Conservation (phyloP, 495 filamentous ascomycete genomes). For the Terfezia claveryi region DNA sequence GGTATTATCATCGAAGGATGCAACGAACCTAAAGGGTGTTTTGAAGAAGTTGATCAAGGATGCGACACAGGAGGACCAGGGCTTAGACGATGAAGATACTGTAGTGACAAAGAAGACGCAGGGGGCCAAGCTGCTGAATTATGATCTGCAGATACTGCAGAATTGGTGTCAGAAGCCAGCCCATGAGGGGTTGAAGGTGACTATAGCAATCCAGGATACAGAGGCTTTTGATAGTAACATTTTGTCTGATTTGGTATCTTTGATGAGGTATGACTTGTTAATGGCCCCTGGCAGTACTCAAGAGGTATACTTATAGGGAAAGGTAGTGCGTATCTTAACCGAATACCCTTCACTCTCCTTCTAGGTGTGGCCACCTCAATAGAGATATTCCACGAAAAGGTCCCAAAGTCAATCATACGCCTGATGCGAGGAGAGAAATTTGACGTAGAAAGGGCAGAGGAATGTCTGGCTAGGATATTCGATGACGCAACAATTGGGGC, state of each 20-base stretch:
- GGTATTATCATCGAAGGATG: conserved; percentile 54
- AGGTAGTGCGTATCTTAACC: conserved; percentile 59
- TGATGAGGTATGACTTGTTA: conserved; percentile 41
- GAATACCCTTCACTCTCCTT: conserved; percentile 72
- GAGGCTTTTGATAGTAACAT: conserved; percentile 75
- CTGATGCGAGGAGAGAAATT: conserved; percentile 58
- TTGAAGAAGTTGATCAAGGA: conserved; percentile 67
- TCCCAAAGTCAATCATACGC: conserved; percentile 52
- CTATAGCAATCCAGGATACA: conserved; percentile 69
- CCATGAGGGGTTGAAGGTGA: conserved; percentile 35
- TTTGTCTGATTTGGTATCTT: conserved; percentile 50
- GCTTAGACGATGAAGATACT: conserved; percentile 28
- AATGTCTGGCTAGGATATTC: conserved; percentile 60
- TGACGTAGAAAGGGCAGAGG: conserved; percentile 54
- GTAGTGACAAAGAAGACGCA: conserved; percentile 25
- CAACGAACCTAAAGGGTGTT: conserved; percentile 56
- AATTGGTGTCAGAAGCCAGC: conserved; percentile 31
- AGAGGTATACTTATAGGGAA: neutral
- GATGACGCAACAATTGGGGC: conserved; percentile 37
- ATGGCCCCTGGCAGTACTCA: neutral
- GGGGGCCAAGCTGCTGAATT: conserved; percentile 48
- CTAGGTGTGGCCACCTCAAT: conserved; percentile 82
- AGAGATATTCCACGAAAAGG: conserved; percentile 64
- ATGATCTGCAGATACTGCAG: conserved; percentile 68
- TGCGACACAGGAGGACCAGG: conserved; percentile 33